Conservation (phyloP, 345 rosid species). For the Salix exigua region DNA sequence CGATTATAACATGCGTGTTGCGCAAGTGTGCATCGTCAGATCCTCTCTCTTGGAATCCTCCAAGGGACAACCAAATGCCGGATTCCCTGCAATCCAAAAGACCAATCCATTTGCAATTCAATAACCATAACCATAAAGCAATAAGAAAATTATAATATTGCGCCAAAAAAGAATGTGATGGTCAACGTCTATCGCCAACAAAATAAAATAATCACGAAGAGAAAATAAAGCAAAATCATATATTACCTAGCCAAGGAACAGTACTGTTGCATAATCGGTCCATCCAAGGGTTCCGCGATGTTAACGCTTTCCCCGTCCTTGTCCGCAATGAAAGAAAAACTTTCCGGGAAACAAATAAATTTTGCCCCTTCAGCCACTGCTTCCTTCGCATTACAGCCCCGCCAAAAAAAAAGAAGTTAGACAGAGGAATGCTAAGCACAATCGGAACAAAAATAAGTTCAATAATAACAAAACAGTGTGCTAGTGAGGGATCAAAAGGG, state of each 20-base stretch:
- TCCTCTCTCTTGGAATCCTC: slow-evolving; percentile 89
- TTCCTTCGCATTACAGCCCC: slow-evolving; percentile 46
- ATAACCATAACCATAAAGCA: background rate
- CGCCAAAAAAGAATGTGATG: background rate
- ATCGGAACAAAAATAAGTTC: background rate
- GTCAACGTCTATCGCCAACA: background rate
- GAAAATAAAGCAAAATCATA: background rate
- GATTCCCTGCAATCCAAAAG: slow-evolving; percentile 49
- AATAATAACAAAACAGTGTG: background rate
- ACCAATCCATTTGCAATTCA: background rate
- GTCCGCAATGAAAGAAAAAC: slow-evolving; percentile 67
- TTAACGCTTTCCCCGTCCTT: slow-evolving; percentile 65
- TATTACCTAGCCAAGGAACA: slow-evolving; percentile 80
- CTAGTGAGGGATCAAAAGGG: background rate
- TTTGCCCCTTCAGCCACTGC: slow-evolving; percentile 81
- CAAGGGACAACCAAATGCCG: slow-evolving; percentile 83
- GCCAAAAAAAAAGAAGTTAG: background rate
- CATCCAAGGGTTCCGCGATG: slow-evolving; percentile 70
- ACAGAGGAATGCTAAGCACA: background rate
- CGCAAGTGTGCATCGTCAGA: slow-evolving; percentile 56
- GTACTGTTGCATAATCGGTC: slow-evolving; percentile 76
- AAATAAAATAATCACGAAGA: background rate
- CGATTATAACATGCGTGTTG: slow-evolving; percentile 84
- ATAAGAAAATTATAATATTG: background rate
- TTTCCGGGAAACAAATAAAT: slow-evolving; percentile 85